A percentile compares a stretch with the other conserved stretches of the same genome.
Evolutionary conservation across 352 stramenopile genomes (phyloP).

Genomic region (Plasmopara muralis): DNA sequence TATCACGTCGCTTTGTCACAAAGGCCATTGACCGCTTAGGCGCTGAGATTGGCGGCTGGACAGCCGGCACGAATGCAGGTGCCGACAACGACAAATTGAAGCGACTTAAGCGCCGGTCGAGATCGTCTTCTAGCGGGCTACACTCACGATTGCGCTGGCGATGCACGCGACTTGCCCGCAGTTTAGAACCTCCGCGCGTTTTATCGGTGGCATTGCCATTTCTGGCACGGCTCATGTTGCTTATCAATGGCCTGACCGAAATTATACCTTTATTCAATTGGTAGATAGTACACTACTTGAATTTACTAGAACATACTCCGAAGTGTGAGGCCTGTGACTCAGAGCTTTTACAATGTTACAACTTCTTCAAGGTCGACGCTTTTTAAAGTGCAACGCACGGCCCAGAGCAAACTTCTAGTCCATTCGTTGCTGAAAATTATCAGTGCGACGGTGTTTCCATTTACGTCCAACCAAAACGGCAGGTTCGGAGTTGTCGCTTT

Average conservation of each 20-base stretch:
- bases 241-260: neutral
- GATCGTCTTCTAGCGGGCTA: slow-evolving; percentile 50
- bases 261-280: neutral
- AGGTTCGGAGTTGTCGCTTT: too few relatives aligned
- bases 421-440: too few relatives aligned
- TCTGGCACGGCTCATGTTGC: slow-evolving; percentile 7
- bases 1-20: slow-evolving; percentile 34
- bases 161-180: slow-evolving; percentile 50
- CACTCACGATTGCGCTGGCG: slow-evolving; percentile 43
- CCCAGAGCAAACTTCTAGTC: slow-evolving; percentile 22
- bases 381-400: slow-evolving; percentile 46
- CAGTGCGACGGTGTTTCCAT: too few relatives aligned
- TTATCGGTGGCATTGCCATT: slow-evolving; percentile 3
- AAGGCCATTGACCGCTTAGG: slow-evolving; percentile 42
- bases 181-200: slow-evolving; percentile 34
- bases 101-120: slow-evolving; percentile 54
- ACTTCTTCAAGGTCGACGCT: slow-evolving; percentile 5
- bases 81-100: slow-evolving; percentile 37
- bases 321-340: neutral
- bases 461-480: too few relatives aligned
- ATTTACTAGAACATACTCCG: neutral
- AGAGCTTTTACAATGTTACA: neutral
- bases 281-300: neutral
- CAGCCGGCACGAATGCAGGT: slow-evolving; percentile 44
- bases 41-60: slow-evolving; percentile 5